Evolutionary conservation across 495 filamentous ascomycete genomes (phyloP), one percentile per base, ranked within the genome.

Genomic region (Hypoxylon rickii): DNA sequence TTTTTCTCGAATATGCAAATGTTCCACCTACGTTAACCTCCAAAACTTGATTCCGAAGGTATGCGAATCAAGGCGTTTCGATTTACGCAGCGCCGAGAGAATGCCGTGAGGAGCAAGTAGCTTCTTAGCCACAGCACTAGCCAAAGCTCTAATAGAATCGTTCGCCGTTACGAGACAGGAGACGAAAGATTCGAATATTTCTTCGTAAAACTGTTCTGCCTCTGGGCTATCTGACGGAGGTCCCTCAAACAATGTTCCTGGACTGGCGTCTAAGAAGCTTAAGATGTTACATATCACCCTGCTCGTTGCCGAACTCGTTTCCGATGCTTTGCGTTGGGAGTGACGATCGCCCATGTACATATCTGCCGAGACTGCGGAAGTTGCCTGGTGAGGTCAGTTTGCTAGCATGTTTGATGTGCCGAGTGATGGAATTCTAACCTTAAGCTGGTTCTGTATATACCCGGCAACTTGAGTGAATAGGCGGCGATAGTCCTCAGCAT

Each of bases 361-460:
- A 42, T 77, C 73, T 31, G 66, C 55, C n/a, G 75, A 70, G 29
- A 70, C 64, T 3, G 65, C 55, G 4, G 73, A 70, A 64, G 75
- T 71, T 21, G 71, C 70, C 72, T 76, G 40, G 3, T 6, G 20
- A 55, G 17, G 63, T 71, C 10, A 70, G 68, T 15, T 61, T 46
- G 41, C 16, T 44, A 17, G 32, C 18, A 34, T 17, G 16, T 19
- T 8, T 44, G 21, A 45, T 40, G 17, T 19, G 20, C 19, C 7
- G 7, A 3, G 29, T 37, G 1, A 18, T 21, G 21, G 19, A 8
- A 15, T 24, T 45, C 69, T 54, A 50, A 79, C 77, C 74, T 81
- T 76, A 15, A 86, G 52, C 59, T 80, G 78, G 33, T 68, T 67
- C 44, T 83, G 74, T 44, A 84, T 75, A 51, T 81, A 85, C 3